Evolutionary conservation across 2,329 filamentous ascomycete genomes (phyloP), one percentile per base, ranked within the genome.

Genomic region (Colletotrichum echinochloae): DNA sequence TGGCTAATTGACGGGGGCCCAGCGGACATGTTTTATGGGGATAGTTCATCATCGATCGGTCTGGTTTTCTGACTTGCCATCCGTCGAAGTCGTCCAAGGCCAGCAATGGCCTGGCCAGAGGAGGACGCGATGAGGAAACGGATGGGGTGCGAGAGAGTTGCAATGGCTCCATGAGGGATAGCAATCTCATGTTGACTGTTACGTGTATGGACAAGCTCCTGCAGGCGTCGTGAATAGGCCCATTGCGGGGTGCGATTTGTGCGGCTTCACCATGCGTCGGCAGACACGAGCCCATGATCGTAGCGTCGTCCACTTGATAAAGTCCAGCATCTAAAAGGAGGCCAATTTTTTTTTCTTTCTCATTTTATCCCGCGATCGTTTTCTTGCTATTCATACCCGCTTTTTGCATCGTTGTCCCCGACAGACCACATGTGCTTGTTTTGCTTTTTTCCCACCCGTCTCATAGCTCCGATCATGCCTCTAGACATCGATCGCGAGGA

Each of bases 1-100:
- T 59, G 59, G 68, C 64, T 67, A 18, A 67, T 60, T n/a, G n/a
- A n/a, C n/a, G n/a, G 63, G 28, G 41, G 48, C 41, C 26, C 16
- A 41, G 57, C 48, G 52, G 46, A 59, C 59, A 44, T 30, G 46
- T 63, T 71, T 71, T 71, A 68, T 68, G 68, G 68, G 28, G 68
- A 33, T 39, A 48, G 23, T 59, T 59, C 68, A 71, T 71, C 68
- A 71, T 71, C 59, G 65, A 71, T 71, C 64, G 39, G 39, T 54
- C 65, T 52, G 16, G 14, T 55, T 30, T 23, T 37, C 26, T 48
- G 37, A 41, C 14, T 52, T 28, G 39, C 20, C n/a, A n/a, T n/a
- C n/a, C n/a, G n/a, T n/a, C 16, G 49, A 51, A 44, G 18, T 44
- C 18, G 41, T 3, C 41, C n/a, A 18, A 54, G 37, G 41, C 23